Conservation (phyloP, 306 rosid species). For the Arachis stenosperma region DNA sequence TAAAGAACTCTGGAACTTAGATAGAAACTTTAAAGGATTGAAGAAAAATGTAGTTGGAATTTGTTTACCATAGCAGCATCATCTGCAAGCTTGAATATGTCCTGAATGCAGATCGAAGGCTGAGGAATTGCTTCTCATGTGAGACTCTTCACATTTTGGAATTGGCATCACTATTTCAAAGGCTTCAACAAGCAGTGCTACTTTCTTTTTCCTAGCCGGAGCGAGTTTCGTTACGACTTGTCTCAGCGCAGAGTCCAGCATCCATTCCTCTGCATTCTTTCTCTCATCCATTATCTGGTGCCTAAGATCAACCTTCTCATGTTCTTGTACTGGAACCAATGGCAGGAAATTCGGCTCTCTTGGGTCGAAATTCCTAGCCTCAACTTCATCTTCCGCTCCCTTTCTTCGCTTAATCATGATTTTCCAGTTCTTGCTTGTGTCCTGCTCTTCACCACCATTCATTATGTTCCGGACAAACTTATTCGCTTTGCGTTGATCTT, state of each 20-base stretch:
- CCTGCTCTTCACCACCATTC: conserved; percentile 27
- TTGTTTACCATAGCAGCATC: conserved; percentile 48
- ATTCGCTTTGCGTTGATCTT: conserved; percentile 24
- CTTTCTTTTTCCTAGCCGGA: conserved; percentile 95
- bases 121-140: conserved; percentile 43
- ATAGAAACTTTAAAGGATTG: background rate
- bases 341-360: conserved; percentile 81
- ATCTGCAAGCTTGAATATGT: conserved; percentile 83
- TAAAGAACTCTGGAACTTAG: background rate
- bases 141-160: conserved; percentile 56
- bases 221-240: conserved; percentile 76
- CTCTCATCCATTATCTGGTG: conserved; percentile 84
- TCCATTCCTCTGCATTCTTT: conserved; percentile 89
- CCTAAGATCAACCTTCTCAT: conserved; percentile 79
- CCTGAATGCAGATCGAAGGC: conserved; percentile 47
- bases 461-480: background rate
- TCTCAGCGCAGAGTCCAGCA: conserved; percentile 83
- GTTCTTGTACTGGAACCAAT: conserved; percentile 59
- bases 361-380: conserved; percentile 64
- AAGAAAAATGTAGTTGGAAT: background rate
- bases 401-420: conserved; percentile 45
- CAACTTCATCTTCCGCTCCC: conserved; percentile 51
- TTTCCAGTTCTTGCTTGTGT: conserved; percentile 41
- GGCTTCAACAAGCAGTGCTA: conserved; percentile 92
- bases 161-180: conserved; percentile 77